phyloP scores from a whole-genome alignment of 441 rosid species.

The Pelargonium fulgidum region DNA sequence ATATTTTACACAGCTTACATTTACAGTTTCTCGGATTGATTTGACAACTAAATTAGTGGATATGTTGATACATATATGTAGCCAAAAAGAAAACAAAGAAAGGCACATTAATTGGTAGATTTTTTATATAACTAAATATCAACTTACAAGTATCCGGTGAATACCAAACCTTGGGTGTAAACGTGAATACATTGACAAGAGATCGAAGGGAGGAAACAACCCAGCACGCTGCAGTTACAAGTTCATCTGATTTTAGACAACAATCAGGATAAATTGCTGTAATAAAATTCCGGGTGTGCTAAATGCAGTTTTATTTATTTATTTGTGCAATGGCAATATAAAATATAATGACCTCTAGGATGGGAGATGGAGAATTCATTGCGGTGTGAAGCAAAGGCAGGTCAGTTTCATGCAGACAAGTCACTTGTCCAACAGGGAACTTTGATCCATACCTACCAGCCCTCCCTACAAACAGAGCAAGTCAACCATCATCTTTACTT shows the following conservation, averaged over 20 bases:
- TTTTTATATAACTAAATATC: not conserved
- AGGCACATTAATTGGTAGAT: not conserved
- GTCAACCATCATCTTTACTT: slow-evolving; percentile 6
- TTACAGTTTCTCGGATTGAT: no score
- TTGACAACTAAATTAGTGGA: not conserved
- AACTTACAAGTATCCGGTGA: slow-evolving; percentile 58
- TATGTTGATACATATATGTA: not conserved
- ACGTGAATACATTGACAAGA: slow-evolving; percentile 63
- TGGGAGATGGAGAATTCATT: slow-evolving; percentile 58
- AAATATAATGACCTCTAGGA: slow-evolving; percentile 46
- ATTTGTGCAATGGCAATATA: not conserved
- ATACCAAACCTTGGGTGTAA: slow-evolving; percentile 53
- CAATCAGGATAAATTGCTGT: not conserved
- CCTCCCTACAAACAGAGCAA: slow-evolving; percentile 47
- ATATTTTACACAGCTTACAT: no score
- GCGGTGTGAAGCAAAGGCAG: slow-evolving; percentile 75
- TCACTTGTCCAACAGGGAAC: slow-evolving; percentile 82
- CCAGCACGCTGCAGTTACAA: slow-evolving; percentile 64
- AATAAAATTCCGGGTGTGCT: not conserved
- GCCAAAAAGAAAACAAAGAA: not conserved
- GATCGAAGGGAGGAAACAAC: slow-evolving; percentile 73
- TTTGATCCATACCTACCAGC: slow-evolving; percentile 90
- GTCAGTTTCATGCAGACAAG: slow-evolving; percentile 59
- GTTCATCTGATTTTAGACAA: slow-evolving; percentile 25
- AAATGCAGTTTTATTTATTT: no score